Conservation (phyloP, 768 basidiomycete species). For the Coprinellus micaceus region DNA sequence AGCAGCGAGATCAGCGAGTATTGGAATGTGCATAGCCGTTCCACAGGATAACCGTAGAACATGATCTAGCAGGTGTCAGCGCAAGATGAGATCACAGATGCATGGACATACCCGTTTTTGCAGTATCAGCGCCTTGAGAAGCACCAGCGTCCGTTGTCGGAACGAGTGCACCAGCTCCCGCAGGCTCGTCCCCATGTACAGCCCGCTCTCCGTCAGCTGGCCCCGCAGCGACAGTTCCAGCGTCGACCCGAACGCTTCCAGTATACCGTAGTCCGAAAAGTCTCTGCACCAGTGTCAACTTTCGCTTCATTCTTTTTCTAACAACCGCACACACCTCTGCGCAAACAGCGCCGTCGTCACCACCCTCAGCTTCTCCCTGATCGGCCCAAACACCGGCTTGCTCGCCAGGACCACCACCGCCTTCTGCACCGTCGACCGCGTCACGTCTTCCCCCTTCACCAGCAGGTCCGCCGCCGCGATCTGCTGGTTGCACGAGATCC, state of each 20-base stretch:
- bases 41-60: conserved; percentile 96
- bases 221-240: conserved; percentile 72
- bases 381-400: conserved; percentile 90
- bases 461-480: conserved; percentile 76
- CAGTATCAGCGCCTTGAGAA: conserved; percentile 92
- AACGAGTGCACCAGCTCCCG: conserved; percentile 93
- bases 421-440: conserved; percentile 95
- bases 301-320: not conserved
- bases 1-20: conserved; percentile 94
- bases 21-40: conserved; percentile 93
- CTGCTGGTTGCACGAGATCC: conserved; percentile 98
- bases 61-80: conserved; percentile 81
- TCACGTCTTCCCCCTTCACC: conserved; percentile 80
- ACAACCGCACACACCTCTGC: conserved; percentile 50
- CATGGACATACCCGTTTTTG: conserved; percentile 74
- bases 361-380: conserved; percentile 92
- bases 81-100: not conserved
- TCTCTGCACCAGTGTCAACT: conserved; percentile 45
- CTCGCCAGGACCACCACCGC: conserved; percentile 92
- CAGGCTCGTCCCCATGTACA: conserved; percentile 82
- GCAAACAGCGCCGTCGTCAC: conserved; percentile 90
- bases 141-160: conserved; percentile 84
- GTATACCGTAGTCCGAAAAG: conserved; percentile 80
- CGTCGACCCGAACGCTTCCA: conserved; percentile 82
- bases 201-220: conserved; percentile 85